Evolutionary conservation across 129 eudicot species (phyloP).

Genomic region (Daucus carota): DNA sequence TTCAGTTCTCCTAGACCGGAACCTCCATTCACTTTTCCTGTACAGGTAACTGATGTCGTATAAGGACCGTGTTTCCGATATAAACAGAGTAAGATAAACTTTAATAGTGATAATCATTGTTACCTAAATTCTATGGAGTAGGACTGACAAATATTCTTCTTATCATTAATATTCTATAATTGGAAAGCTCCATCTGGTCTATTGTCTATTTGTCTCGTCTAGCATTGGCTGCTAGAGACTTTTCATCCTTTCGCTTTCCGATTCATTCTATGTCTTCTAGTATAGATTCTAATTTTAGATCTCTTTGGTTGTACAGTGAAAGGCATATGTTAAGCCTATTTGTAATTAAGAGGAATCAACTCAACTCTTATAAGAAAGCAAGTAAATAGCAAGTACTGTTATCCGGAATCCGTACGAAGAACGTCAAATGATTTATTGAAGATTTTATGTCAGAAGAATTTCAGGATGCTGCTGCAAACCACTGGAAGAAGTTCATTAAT

Average conservation of each 20-base stretch:
- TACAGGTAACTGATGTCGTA: neutral
- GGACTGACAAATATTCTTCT: neutral
- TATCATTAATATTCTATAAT: neutral
- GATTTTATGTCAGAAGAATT: too few relatives aligned
- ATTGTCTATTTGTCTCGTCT: neutral
- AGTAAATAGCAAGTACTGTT: too few relatives aligned
- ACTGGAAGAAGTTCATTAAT: too few relatives aligned
- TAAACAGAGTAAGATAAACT: neutral
- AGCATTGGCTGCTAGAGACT: neutral
- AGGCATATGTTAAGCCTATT: too few relatives aligned
- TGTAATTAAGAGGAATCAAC: too few relatives aligned
- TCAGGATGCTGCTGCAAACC: too few relatives aligned
- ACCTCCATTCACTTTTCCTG: neutral
- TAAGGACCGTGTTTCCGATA: neutral
- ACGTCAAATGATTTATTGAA: too few relatives aligned
- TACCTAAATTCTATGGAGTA: neutral
- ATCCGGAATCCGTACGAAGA: too few relatives aligned
- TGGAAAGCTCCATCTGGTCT: neutral
- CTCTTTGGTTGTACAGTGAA: neutral
- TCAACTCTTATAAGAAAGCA: too few relatives aligned
- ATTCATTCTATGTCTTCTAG: too few relatives aligned
- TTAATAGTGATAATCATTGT: neutral
- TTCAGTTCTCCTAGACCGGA: neutral
- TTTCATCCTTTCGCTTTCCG: neutral
- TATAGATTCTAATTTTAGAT: neutral